Evolutionary conservation across 805 yeast species (phyloP).

Genomic region (Cyberlindnera xylosilytica): DNA sequence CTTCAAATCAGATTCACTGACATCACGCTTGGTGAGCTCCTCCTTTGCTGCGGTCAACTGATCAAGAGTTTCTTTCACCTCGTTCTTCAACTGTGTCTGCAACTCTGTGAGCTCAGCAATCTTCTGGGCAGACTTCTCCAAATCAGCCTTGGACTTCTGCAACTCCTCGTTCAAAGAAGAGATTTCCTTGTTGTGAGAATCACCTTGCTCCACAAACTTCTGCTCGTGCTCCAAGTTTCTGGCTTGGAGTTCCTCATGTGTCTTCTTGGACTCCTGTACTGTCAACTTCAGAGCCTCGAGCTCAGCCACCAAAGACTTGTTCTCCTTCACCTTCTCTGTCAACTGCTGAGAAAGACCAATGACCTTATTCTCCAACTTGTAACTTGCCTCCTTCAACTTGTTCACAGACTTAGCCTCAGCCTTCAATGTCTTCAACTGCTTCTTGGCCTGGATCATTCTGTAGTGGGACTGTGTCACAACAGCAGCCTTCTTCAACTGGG

Average conservation of each 20-base stretch:
- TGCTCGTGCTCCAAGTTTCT: conserved; percentile 53
- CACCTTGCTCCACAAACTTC: conserved; percentile 41
- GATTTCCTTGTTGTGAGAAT: conserved; percentile 47
- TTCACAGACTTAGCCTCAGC: conserved; percentile 91
- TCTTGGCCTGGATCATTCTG: conserved; percentile 72
- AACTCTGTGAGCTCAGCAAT: conserved; percentile 57
- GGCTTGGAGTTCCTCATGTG: conserved; percentile 51
- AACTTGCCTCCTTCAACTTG: conserved; percentile 87
- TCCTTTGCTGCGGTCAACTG: conserved; percentile 60
- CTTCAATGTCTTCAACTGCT: conserved; percentile 60
- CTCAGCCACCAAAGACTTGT: conserved; percentile 64
- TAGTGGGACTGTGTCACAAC: conserved; percentile 72
- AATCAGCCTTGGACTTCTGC: conserved; percentile 49
- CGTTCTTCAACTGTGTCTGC: conserved; percentile 61
- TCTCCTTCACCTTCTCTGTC: conserved; percentile 76
- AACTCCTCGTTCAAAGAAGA: conserved; percentile 54
- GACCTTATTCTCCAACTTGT: conserved; percentile 94
- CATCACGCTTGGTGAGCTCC: conserved; percentile 54
- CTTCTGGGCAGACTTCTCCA: conserved; percentile 53
- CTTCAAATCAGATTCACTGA: conserved; percentile 59
- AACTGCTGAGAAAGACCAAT: conserved; percentile 87
- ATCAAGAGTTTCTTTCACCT: conserved; percentile 57
- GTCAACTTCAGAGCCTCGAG: conserved; percentile 48
- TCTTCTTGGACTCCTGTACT: conserved; percentile 51
- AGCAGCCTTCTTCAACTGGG: conserved; percentile 48